Conservation (phyloP, 257 asterid species). For the Anisodus tanguticus region DNA sequence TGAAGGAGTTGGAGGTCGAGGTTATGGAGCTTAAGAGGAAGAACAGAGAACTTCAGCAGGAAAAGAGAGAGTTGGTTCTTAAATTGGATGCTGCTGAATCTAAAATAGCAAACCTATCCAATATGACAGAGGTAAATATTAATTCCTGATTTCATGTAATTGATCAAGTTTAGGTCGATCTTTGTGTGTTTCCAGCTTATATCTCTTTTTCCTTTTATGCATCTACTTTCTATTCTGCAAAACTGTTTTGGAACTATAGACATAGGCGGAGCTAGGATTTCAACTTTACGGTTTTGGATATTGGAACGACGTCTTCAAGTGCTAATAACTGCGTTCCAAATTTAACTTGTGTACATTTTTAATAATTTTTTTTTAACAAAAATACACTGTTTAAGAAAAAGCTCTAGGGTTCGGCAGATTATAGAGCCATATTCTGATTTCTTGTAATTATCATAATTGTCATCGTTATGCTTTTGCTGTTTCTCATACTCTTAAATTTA, state of each 20-base stretch:
- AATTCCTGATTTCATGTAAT: slow-evolving; percentile 7
- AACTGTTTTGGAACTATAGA: slow-evolving; percentile 4
- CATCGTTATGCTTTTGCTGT: background rate
- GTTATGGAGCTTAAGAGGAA: slow-evolving; percentile 88
- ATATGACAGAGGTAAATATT: slow-evolving; percentile 81
- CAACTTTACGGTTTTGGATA: no score
- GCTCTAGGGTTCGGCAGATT: no score
- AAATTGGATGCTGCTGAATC: slow-evolving; percentile 81
- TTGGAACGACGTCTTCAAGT: no score
- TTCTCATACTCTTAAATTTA: slow-evolving; percentile 1
- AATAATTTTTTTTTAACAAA: background rate
- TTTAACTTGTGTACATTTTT: no score
- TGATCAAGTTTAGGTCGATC: slow-evolving; percentile 3
- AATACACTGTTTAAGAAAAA: no score
- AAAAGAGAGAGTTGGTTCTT: slow-evolving; percentile 76
- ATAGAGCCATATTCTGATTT: slow-evolving; percentile 12
- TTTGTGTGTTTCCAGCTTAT: background rate
- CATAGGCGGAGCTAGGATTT: no score
- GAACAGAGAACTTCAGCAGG: slow-evolving; percentile 94
- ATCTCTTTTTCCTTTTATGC: background rate
- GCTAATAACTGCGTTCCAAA: no score
- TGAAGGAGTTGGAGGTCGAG: slow-evolving; percentile 81
- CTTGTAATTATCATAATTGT: background rate
- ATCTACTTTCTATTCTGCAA: background rate
- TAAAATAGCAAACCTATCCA: slow-evolving; percentile 68